Conservation (phyloP, 805 yeast species). For the Wickerhamomyces queroliae region DNA sequence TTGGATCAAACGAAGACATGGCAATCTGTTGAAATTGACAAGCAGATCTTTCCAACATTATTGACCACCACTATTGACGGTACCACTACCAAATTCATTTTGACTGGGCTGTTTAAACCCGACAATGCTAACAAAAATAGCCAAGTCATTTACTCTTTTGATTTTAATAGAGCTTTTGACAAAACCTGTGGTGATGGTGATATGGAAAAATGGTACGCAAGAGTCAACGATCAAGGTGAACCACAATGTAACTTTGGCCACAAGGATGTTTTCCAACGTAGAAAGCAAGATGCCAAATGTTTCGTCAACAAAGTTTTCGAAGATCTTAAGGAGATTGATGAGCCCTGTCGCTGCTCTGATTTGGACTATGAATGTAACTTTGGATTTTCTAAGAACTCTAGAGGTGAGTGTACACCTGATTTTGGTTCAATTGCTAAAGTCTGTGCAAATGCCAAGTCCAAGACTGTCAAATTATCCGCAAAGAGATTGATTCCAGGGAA, state of each 20-base stretch:
- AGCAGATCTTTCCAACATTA: conserved; percentile 32
- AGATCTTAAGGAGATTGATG: conserved; percentile 38
- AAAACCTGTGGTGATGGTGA: conserved; percentile 40
- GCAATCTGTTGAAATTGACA: conserved; percentile 43
- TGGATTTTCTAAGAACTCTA: conserved; percentile 36
- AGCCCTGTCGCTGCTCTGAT: conserved; percentile 56
- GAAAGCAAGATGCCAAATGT: conserved; percentile 67
- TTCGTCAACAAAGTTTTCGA: conserved; percentile 32
- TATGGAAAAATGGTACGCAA: conserved; percentile 59
- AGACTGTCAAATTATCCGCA: conserved; percentile 8
- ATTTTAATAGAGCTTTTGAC: conserved; percentile 53
- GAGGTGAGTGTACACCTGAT: conserved; percentile 45
- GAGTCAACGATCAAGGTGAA: conserved; percentile 26
- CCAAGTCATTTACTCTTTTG: conserved; percentile 32
- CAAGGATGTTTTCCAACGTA: conserved; percentile 53
- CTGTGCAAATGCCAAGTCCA: conserved; percentile 26
- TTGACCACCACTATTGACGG: conserved; percentile 66
- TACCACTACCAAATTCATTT: conserved; percentile 55
- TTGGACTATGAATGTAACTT: conserved; percentile 66
- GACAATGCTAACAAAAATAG: conserved; percentile 2
- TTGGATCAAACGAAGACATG: conserved; percentile 72
- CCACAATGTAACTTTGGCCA: conserved; percentile 65
- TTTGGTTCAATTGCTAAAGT: conserved; percentile 21
- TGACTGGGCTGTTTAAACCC: conserved; percentile 34
- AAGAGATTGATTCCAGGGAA: conserved; percentile 19